A percentile compares a stretch with the other conserved stretches of the same genome.
These are phyloP conservation scores for Herpetomonas tarakana DNA, from an alignment of 208 protist species.

Conservation along the genomic window DNA sequence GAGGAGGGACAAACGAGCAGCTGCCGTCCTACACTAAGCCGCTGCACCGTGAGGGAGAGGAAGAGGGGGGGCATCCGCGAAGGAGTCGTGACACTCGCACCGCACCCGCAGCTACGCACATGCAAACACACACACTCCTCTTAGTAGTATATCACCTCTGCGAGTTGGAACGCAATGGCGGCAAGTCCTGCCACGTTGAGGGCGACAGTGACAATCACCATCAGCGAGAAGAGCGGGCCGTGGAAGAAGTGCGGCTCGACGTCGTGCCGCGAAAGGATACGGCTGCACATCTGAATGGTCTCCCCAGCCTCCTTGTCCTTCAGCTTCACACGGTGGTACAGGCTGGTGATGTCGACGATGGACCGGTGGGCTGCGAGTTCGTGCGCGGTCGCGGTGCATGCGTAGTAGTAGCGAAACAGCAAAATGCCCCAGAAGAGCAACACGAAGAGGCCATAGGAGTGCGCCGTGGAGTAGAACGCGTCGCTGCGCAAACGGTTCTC, in stretches of 20 bases:
- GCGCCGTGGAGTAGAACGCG: slow-evolving; percentile 43
- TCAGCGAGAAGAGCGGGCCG: slow-evolving; percentile 17
- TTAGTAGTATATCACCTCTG: slow-evolving; percentile 27
- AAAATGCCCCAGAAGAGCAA: slow-evolving; percentile 50
- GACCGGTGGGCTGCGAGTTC: slow-evolving; percentile 55
- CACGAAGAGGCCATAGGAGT: slow-evolving; percentile 58
- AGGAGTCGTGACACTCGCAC: too few species aligned
- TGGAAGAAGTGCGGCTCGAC: slow-evolving; percentile 48
- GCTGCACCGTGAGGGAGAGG: too few species aligned
- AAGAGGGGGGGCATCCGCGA: too few species aligned
- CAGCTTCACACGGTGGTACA: slow-evolving; percentile 56
- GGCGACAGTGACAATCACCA: slow-evolving; percentile 20
- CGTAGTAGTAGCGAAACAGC: slow-evolving; percentile 57
- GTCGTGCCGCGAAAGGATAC: slow-evolving; percentile 34
- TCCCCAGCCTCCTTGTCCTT: slow-evolving; percentile 29
- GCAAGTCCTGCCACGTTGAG: slow-evolving; percentile 33
- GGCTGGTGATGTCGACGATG: slow-evolving; percentile 59
- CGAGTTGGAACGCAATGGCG: slow-evolving; percentile 35
- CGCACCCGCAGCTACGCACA: too few species aligned
- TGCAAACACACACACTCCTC: too few species aligned
- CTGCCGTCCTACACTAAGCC: too few species aligned
- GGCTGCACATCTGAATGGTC: slow-evolving; percentile 45
- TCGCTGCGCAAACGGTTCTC: slow-evolving; percentile 13
- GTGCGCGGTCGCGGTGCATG: slow-evolving; percentile 23
- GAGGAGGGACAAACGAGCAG: too few species aligned